Evolutionary conservation across 768 basidiomycete species (phyloP), one percentile per base, ranked within the genome.

Genomic region (Tephrocybe sp.): DNA sequence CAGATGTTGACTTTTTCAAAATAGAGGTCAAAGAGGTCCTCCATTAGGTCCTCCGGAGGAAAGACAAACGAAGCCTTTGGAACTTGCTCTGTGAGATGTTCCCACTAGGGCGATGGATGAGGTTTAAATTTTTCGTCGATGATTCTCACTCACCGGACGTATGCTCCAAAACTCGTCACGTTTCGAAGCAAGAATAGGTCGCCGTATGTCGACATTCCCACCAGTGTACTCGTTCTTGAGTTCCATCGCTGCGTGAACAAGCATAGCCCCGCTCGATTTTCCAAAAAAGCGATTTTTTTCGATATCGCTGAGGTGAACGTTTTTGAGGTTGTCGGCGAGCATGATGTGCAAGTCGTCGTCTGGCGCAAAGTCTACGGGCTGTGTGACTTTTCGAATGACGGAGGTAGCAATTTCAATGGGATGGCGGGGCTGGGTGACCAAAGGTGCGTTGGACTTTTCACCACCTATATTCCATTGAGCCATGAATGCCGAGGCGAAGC

Each of bases 1-100:
- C 77, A 70, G n/a, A 74, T 51, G 58, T 92, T 87, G 50, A 75
- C 47, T 27, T 77, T 54, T 1, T 53, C 51, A 61, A 94, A 96
- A 59, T 86, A 92, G 21, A 82, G 66, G 28, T 84, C 75, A 30
- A 90, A 65, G 31, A 94, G 73, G 0, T 56, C 36, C 7, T 52
- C 35, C 12, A 79, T 69, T 37, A 93, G 75, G 37, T 79, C 80
- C 0, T 64, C 49, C 4, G 77, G 71, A 0, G 84, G 84, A 57
- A 82, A 84, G 1, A 24, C 51, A 59, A 75, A 79, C 2, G 55
- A 44, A 1, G 69, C 40, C 19, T 44, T 37, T 56, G 25, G 51
- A 24, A 37, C 38, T 22, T 28, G 27, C 32, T 50, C 54, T 35
- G 60, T 42, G 7, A 46, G 39, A 8, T 55, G 58, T 55, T 78